A percentile compares a stretch with the other conserved stretches of the same genome.
phyloP scores from a whole-genome alignment of 2,329 filamentous ascomycete species.

The Pyrenophora seminiperda region DNA sequence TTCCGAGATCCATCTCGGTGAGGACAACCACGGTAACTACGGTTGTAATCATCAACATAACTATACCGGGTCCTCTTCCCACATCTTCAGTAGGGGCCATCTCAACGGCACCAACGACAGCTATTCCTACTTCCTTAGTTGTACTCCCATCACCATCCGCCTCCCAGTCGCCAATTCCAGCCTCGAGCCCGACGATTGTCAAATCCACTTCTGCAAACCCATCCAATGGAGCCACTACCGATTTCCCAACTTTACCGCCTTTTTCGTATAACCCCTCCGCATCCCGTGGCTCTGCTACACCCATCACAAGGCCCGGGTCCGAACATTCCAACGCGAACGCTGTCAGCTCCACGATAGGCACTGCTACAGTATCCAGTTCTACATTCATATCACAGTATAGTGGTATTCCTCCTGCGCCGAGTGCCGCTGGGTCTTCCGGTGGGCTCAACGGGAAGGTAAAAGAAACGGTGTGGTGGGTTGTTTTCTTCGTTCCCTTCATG shows the following conservation, averaged over 20 bases:
- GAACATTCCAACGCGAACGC: constrained; percentile 10
- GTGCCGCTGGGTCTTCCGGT: constrained; percentile 21
- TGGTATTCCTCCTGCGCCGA: constrained; percentile 37
- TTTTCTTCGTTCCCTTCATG: constrained; percentile 29
- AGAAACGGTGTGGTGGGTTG: constrained; percentile 42
- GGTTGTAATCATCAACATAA: neutral
- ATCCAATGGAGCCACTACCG: neutral
- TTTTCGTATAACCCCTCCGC: constrained; percentile 12
- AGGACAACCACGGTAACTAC: neutral
- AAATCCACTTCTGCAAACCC: neutral
- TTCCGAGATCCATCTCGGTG: neutral
- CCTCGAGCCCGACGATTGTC: neutral
- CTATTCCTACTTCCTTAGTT: neutral
- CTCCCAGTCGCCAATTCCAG: neutral
- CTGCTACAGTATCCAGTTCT: constrained; percentile 17
- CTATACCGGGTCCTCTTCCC: neutral
- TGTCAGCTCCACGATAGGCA: constrained; percentile 20
- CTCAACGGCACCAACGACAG: neutral
- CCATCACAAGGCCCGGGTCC: constrained; percentile 7
- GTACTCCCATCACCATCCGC: neutral
- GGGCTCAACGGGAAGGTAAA: constrained; percentile 13
- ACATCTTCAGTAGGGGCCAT: neutral
- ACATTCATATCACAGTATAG: constrained; percentile 20
- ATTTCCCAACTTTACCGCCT: constrained; percentile 5
- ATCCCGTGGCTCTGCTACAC: constrained; percentile 8